Conservation (phyloP, 1,284 basidiomycete genomes). For the Naganishia liquefaciens region DNA sequence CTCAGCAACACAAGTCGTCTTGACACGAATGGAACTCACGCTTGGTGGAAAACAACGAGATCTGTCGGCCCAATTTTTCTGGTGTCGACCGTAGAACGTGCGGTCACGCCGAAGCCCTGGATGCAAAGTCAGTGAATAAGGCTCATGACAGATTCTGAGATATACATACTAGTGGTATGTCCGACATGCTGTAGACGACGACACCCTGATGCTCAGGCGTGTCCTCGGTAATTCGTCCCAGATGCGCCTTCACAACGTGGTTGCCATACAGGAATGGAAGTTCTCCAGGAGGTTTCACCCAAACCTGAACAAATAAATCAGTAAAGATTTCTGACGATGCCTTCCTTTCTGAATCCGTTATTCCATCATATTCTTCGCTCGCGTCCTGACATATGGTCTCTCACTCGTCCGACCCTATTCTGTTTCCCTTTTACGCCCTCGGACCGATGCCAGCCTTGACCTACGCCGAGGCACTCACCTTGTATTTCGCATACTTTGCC, state of each 20-base stretch:
- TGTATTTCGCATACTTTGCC: conserved; percentile 97
- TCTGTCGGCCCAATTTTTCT: conserved; percentile 97
- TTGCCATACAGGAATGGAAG: conserved; percentile 99
- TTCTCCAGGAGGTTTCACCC: conserved; percentile 99
- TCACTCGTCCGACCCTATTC: background rate
- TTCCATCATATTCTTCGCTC: background rate
- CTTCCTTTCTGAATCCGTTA: no score
- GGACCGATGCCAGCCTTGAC: background rate
- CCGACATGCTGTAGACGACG: conserved; percentile 92
- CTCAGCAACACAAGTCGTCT: conserved; percentile 5
- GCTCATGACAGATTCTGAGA: no score
- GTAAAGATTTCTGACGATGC: background rate
- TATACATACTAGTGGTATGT: conserved; percentile 75
- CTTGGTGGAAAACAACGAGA: conserved; percentile 98
- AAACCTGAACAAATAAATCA: conserved; percentile 65
- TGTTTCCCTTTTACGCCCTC: background rate
- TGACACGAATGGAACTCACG: conserved; percentile 61
- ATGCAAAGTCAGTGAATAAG: no score
- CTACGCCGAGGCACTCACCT: conserved; percentile 61
- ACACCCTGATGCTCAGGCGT: conserved; percentile 99
- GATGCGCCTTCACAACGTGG: conserved; percentile 96
- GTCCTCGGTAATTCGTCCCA: conserved; percentile 98
- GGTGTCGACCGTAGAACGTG: conserved; percentile 92
- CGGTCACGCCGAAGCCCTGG: conserved; percentile 96
- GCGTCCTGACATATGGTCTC: background rate